phyloP scores from a whole-genome alignment of 345 rosid species.

The Excoecaria agallocha region DNA sequence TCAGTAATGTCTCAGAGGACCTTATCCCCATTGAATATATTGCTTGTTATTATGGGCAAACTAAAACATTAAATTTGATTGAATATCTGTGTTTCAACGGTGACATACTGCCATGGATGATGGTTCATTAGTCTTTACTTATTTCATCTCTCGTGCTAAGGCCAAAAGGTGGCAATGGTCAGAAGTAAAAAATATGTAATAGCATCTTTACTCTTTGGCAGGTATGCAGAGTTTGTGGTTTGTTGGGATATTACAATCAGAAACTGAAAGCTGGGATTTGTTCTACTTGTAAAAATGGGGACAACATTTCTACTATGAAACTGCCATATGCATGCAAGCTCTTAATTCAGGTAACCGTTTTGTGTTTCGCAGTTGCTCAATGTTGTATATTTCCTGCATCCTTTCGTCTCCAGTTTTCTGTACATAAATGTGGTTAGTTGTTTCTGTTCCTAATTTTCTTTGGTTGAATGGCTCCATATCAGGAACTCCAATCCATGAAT shows the following conservation, averaged over 20 bases:
- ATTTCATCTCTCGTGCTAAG: neutral
- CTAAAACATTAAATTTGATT: neutral
- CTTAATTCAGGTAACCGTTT: constrained; percentile 60
- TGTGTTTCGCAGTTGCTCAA: neutral
- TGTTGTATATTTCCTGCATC: neutral
- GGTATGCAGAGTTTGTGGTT: constrained; percentile 88
- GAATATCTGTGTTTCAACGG: neutral
- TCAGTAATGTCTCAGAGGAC: too few species aligned
- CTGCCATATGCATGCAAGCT: constrained; percentile 97
- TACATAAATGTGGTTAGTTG: neutral
- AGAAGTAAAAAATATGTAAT: neutral
- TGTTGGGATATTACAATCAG: constrained; percentile 81
- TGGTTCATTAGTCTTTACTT: too few species aligned
- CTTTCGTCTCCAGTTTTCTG: neutral
- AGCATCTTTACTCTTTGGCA: constrained; percentile 19
- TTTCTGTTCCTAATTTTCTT: neutral
- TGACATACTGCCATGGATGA: neutral
- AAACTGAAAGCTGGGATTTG: constrained; percentile 74
- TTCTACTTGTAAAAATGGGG: constrained; percentile 76
- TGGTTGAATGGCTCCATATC: constrained; percentile 4
- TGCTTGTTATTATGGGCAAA: neutral
- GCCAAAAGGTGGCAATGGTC: neutral
- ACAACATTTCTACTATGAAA: constrained; percentile 73
- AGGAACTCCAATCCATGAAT: constrained; percentile 92
- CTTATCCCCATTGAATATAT: too few species aligned